phyloP scores from a whole-genome alignment of 306 rosid genomes.

The Casuarina glauca region DNA sequence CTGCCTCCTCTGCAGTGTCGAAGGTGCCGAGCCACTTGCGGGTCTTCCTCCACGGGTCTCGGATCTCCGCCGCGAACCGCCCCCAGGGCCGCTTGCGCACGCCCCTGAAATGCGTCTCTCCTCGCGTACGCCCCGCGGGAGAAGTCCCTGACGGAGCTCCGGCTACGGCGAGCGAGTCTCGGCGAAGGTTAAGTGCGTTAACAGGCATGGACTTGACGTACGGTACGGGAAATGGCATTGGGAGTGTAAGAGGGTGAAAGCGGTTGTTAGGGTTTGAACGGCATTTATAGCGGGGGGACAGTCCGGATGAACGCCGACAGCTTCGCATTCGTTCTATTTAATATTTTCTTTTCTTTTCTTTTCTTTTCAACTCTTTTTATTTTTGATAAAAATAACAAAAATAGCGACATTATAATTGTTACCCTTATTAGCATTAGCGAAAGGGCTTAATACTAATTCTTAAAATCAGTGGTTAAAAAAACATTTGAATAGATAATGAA shows the following conservation, averaged over 20 bases:
- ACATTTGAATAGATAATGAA: no score
- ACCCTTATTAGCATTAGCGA: no score
- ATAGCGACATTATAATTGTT: no score
- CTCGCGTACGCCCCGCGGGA: slow-evolving; percentile 8
- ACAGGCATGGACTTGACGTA: slow-evolving; percentile 27
- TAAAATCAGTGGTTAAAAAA: no score
- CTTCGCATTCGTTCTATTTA: slow-evolving; percentile 7
- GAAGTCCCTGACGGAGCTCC: slow-evolving; percentile 3
- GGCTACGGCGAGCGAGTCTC: slow-evolving; percentile 13
- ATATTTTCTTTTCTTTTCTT: not conserved
- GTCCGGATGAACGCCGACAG: slow-evolving; percentile 60
- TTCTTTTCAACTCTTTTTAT: not conserved
- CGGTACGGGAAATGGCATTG: not conserved
- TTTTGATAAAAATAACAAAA: not conserved
- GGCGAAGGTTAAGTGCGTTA: slow-evolving; percentile 32
- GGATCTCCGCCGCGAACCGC: slow-evolving; percentile 68
- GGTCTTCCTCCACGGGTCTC: slow-evolving; percentile 65
- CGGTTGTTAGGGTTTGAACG: slow-evolving; percentile 18
- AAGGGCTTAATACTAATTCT: no score
- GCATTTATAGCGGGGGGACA: slow-evolving; percentile 55
- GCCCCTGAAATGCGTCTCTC: slow-evolving; percentile 51
- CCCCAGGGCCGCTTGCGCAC: slow-evolving; percentile 79
- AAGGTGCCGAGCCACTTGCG: slow-evolving; percentile 78
- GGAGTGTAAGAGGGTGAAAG: not conserved
- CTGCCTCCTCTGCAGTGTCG: slow-evolving; percentile 73